phyloP scores from a whole-genome alignment of 192 early-diverging fungal species.

The Mortierella claussenii region DNA sequence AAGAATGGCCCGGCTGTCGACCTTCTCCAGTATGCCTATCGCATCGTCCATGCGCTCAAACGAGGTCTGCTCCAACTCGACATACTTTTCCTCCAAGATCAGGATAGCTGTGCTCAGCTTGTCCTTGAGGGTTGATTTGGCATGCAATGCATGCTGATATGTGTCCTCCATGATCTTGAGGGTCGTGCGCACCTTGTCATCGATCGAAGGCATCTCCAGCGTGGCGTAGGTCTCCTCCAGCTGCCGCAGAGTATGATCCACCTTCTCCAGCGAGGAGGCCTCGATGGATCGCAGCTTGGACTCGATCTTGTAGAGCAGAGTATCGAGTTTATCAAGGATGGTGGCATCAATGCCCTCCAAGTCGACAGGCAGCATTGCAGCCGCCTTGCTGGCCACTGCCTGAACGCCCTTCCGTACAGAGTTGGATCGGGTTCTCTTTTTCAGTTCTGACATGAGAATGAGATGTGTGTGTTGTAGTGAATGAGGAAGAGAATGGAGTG shows the following conservation, averaged over 20 bases:
- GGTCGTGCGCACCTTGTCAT: constrained; percentile 38
- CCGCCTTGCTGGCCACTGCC: constrained; percentile 47
- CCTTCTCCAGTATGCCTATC: constrained; percentile 63
- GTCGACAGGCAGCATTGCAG: constrained; percentile 44
- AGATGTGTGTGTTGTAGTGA: not conserved
- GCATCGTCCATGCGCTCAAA: constrained; percentile 63
- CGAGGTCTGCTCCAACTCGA: constrained; percentile 52
- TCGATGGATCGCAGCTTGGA: constrained; percentile 43
- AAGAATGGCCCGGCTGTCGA: constrained; percentile 54
- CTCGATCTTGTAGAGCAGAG: constrained; percentile 41
- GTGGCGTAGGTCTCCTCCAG: constrained; percentile 61
- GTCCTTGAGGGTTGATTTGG: constrained; percentile 32
- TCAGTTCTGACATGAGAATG: constrained; percentile 37
- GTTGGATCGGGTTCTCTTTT: constrained; percentile 44
- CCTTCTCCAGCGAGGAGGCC: constrained; percentile 48
- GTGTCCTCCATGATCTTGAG: constrained; percentile 40
- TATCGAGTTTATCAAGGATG: constrained; percentile 48
- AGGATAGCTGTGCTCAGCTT: constrained; percentile 38
- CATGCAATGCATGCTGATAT: constrained; percentile 45
- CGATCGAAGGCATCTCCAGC: constrained; percentile 47
- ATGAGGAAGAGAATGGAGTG: constrained; percentile 5
- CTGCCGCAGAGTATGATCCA: constrained; percentile 54
- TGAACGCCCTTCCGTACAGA: constrained; percentile 42
- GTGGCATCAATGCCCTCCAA: constrained; percentile 48
- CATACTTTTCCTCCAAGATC: constrained; percentile 52